Base-by-base conservation (phyloP, 1,139 yeast genomes). In the Magnusiomyces tetraspermus region DNA sequence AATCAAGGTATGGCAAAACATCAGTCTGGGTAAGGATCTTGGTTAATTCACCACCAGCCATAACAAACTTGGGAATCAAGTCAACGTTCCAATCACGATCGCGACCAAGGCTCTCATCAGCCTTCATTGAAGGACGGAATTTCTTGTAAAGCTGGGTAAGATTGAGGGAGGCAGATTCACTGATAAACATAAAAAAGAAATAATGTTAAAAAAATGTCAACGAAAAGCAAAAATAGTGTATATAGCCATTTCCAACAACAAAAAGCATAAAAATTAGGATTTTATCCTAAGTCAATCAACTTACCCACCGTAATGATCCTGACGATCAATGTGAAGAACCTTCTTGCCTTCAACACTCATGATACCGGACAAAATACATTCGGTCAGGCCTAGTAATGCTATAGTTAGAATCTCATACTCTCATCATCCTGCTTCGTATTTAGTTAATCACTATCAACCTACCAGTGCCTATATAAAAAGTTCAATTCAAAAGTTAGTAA, bases 31-130 rank as follows among this genome's bases (percentile, higher is more conserved):
- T 92, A 64, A 92, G 78, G 62, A 92, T 94, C 69, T 90, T 90
- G 61, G 97, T 90, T 72, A 92, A 78, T 68, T 92, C 99, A 43
- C 99, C 99, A 64, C 89, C 88, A 54, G 97, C 94, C 98, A 92
- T 94, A 63, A 94, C 76, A 63, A 92, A 92, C 73, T 92, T 92
- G 50, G 99, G 99, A 63, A 92, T 89, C 73, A 92, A 76, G 67
- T 92, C 99, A 53, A 92, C 90, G 69, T 95, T 89, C 97, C 98
- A 92, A 69, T 92, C 98, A 60, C 98, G 79, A 66, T 89, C 96
- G 62, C 95, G 80, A 49, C 98, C 98, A 55, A 82, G 78, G 41
- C 74, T 76, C 57, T 83, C 86, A 21, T 94, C 88, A 57, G 80
- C 77, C 61, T 84, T 86, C 46, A 59, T 61, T 26, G 55, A 54